These are phyloP conservation scores for Asparagopsis taxiformis DNA, from an alignment of 31 red algal genomes.

Conservation along the genomic window DNA sequence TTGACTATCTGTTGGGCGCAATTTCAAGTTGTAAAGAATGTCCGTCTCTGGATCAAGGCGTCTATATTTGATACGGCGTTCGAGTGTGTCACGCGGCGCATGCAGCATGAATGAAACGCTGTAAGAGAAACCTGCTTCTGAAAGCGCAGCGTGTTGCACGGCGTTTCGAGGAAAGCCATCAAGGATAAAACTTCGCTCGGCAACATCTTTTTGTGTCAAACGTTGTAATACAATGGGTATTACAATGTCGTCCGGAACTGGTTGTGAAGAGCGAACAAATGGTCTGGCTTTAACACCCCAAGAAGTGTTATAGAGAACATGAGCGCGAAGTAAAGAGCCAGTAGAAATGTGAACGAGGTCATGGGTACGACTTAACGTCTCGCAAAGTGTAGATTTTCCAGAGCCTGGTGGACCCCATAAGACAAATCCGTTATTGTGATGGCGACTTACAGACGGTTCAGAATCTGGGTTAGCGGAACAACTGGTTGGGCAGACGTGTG, in stretches of 20 bases:
- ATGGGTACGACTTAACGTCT: constrained; percentile 51
- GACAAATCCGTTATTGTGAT: constrained; percentile 50
- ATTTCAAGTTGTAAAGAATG: constrained; percentile 68
- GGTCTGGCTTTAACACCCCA: constrained; percentile 45
- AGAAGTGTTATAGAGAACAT: constrained; percentile 74
- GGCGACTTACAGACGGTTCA: neutral
- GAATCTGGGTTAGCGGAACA: neutral
- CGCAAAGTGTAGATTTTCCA: constrained; percentile 81
- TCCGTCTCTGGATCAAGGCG: constrained; percentile 81
- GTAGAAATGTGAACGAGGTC: constrained; percentile 83
- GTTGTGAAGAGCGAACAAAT: constrained; percentile 36
- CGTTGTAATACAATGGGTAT: constrained; percentile 78
- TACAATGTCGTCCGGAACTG: constrained; percentile 84
- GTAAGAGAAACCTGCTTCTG: constrained; percentile 44
- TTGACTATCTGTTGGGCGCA: constrained; percentile 49
- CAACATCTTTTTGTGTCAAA: constrained; percentile 64
- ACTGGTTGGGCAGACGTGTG: neutral
- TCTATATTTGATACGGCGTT: constrained; percentile 54
- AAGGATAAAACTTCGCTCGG: constrained; percentile 59
- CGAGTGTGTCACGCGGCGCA: constrained; percentile 57
- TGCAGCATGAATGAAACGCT: constrained; percentile 65
- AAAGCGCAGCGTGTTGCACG: constrained; percentile 50
- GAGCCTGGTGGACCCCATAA: constrained; percentile 87
- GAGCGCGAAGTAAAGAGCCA: constrained; percentile 80
- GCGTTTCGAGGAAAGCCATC: constrained; percentile 85